These are phyloP conservation scores for Datura wrightii DNA, from an alignment of 257 asterid genomes.

Conservation along the genomic window DNA sequence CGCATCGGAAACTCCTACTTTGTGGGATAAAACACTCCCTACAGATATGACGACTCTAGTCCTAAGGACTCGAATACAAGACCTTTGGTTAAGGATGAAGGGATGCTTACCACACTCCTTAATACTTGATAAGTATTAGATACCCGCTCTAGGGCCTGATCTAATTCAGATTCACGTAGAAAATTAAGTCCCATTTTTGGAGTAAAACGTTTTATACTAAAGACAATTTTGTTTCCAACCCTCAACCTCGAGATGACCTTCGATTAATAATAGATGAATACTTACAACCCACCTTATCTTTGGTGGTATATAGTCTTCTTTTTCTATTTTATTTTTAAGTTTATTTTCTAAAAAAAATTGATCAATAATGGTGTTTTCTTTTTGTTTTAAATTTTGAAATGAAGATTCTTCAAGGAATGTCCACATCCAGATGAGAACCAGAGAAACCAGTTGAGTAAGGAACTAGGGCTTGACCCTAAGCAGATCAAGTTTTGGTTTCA, in stretches of 20 bases:
- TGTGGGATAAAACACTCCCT: background rate
- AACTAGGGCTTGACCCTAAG: constrained; percentile 61
- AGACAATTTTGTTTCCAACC: background rate
- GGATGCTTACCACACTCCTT: background rate
- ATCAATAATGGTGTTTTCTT: background rate
- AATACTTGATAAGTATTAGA: background rate
- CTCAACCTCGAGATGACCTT: background rate
- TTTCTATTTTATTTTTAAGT: background rate
- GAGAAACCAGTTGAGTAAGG: constrained; percentile 54
- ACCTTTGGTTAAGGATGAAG: too few relatives aligned
- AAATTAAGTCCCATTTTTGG: background rate
- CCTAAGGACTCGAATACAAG: background rate
- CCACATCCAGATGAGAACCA: constrained; percentile 66
- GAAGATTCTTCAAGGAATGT: constrained; percentile 67
- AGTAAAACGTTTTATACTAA: background rate
- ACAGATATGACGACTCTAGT: background rate
- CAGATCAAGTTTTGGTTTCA: constrained; percentile 81
- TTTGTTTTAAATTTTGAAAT: constrained; percentile 22
- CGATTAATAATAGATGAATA: background rate
- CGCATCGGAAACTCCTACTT: background rate
- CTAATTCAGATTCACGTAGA: background rate
- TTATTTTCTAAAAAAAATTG: background rate
- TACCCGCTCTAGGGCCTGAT: background rate
- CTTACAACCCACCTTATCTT: background rate
- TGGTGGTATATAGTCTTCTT: background rate